Evolutionary conservation across 768 basidiomycete species (phyloP), one percentile per base, ranked within the genome.

Genomic region (Flagelloscypha sp.): DNA sequence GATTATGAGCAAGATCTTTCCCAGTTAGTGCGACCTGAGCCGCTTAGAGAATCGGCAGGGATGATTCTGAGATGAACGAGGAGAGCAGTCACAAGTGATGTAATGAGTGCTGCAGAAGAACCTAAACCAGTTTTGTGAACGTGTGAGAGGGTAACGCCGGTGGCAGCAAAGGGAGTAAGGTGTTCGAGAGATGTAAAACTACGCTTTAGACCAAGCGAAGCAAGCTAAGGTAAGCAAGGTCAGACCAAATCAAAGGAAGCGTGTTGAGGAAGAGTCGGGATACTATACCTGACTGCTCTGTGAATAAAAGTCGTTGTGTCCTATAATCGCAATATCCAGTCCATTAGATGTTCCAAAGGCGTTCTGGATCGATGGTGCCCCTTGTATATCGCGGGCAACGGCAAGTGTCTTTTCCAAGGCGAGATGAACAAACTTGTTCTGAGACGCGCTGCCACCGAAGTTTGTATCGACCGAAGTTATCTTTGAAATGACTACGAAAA

Each of bases 51-150:
- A 27, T 65, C 55, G 20, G 53, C 38, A 12, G 76, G 57, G 44
- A 93, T 73, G 37, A 79, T 67, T 23, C 62, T 58, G 41, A 89
- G 68, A 48, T 88, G 87, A 18, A 89, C 60, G 18, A 97, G 73
- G 22, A 99, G 71, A 2, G 79, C 81, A 28, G 87, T 79, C 33
- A 90, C 84, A 40, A 98, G 75, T 28, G 94, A 94, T 2, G 95
- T 97, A 55, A 97, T 95, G 44, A 99, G 73, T 0, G 95, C 90
- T 5, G 95, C 95, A 3, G 92, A 95, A 5, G 93, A 97, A 25
- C 95, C 95, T 31, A 98, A 76, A 7, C 95, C 95, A 0, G 95
- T 98, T 63, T 99, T 99, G 71, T 97, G 92, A n/a, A 94, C 93
- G 33, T 86, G 63, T 1, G 70, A 61, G 24, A 99, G 66, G 1